These are phyloP conservation scores for Scalesia atractyloides DNA, from an alignment of 129 eudicot genomes.

Conservation along the genomic window DNA sequence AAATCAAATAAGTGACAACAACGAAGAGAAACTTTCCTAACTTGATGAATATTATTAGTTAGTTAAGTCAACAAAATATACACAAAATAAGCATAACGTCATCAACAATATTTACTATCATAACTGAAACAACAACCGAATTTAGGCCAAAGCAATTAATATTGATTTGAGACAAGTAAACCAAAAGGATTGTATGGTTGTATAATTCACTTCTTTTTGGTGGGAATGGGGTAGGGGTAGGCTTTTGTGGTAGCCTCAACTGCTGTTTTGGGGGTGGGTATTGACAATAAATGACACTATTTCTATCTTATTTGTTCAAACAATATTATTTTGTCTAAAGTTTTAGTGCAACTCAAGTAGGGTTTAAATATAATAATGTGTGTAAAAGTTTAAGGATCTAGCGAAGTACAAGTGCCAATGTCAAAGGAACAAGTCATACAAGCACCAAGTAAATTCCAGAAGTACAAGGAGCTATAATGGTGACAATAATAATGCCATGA, in stretches of 20 bases:
- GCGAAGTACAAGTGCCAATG: neutral
- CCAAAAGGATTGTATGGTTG: slow-evolving; percentile 18
- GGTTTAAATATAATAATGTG: neutral
- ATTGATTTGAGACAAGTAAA: slow-evolving; percentile 5
- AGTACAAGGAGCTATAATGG: too few species aligned
- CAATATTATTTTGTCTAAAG: slow-evolving; percentile 22
- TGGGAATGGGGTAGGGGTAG: slow-evolving; percentile 26
- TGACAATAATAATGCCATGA: too few species aligned
- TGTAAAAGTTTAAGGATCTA: neutral
- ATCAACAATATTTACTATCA: neutral
- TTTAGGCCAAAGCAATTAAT: slow-evolving; percentile 18
- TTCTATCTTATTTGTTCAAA: slow-evolving; percentile 21
- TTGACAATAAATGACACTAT: slow-evolving; percentile 28
- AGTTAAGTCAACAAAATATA: neutral
- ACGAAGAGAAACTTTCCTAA: too few species aligned
- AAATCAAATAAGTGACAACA: too few species aligned
- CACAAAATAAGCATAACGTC: neutral
- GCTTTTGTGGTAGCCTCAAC: slow-evolving; percentile 29
- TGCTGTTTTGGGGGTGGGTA: slow-evolving; percentile 32
- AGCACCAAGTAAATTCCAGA: neutral
- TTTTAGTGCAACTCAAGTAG: neutral
- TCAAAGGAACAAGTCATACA: neutral
- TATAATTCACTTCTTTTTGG: slow-evolving; percentile 17
- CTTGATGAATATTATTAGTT: neutral
- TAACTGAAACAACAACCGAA: slow-evolving; percentile 10